A percentile compares a stretch with the other conserved stretches of the same genome.
phyloP scores from a whole-genome alignment of 352 stramenopile species.

The Saprolegnia diclina region DNA sequence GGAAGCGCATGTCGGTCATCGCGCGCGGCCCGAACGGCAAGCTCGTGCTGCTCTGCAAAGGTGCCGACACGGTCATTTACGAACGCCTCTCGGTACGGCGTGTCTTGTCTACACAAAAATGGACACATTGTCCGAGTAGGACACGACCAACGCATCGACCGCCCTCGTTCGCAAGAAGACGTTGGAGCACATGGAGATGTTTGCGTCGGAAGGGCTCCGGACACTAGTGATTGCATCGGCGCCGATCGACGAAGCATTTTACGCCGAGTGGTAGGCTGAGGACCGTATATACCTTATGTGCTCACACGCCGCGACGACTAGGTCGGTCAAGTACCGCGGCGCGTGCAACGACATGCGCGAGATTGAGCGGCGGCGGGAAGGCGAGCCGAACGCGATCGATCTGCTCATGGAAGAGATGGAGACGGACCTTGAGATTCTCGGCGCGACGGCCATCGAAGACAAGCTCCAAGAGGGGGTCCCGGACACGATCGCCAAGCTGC shows the following conservation, averaged over 20 bases:
- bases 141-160: slow-evolving; percentile 41
- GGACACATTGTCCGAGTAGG: slow-evolving; percentile 21
- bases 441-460: slow-evolving; percentile 93
- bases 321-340: slow-evolving; percentile 45
- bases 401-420: slow-evolving; percentile 83
- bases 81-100: slow-evolving; percentile 43
- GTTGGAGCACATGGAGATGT: slow-evolving; percentile 82
- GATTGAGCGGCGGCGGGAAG: slow-evolving; percentile 68
- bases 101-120: neutral
- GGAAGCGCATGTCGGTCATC: slow-evolving; percentile 95
- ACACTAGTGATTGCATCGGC: slow-evolving; percentile 83
- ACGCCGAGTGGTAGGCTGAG: slow-evolving; percentile 47
- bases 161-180: slow-evolving; percentile 57
- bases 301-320: neutral
- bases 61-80: slow-evolving; percentile 88
- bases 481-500: slow-evolving; percentile 89
- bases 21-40: slow-evolving; percentile 46
- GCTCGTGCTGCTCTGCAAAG: slow-evolving; percentile 80
- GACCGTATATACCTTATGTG: neutral
- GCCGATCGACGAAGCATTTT: slow-evolving; percentile 53
- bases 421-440: slow-evolving; percentile 78
- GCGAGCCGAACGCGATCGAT: slow-evolving; percentile 76
- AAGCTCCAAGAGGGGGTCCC: slow-evolving; percentile 88
- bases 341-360: slow-evolving; percentile 83
- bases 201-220: slow-evolving; percentile 82